A percentile compares a stretch with the other conserved stretches of the same genome.
Evolutionary conservation across 2,329 filamentous ascomycete genomes (phyloP).

Genomic region (Calonectria pauciramosa): DNA sequence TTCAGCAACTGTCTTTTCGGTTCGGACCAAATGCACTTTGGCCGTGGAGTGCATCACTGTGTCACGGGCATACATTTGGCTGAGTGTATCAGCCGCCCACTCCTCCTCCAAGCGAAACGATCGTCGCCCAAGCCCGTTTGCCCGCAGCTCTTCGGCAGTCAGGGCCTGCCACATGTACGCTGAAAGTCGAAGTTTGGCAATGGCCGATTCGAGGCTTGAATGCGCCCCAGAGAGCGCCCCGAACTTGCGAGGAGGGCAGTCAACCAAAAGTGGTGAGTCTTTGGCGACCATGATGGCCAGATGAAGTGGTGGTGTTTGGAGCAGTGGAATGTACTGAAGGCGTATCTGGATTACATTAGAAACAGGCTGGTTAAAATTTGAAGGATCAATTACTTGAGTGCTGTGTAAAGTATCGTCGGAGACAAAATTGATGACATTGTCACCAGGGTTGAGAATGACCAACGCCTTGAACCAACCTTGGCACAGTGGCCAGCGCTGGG

Average conservation of each 20-base stretch:
- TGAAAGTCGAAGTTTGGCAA: conserved; percentile 79
- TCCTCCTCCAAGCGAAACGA: conserved; percentile 82
- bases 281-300: conserved; percentile 78
- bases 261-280: conserved; percentile 77
- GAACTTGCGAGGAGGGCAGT: conserved; percentile 73
- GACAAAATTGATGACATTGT: conserved; percentile 19
- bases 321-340: conserved; percentile 66
- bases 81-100: conserved; percentile 77
- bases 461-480: conserved; percentile 35
- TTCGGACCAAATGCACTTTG: conserved; percentile 78
- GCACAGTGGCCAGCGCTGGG: conserved; percentile 33
- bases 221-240: conserved; percentile 65
- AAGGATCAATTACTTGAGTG: background rate
- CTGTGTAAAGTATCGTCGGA: background rate
- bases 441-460: conserved; percentile 27
- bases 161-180: conserved; percentile 85
- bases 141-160: conserved; percentile 81
- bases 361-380: background rate
- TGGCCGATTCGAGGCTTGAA: conserved; percentile 70
- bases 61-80: conserved; percentile 39
- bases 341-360: background rate
- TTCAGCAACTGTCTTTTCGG: conserved; percentile 75
- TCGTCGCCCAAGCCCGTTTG: conserved; percentile 76
- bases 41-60: conserved; percentile 19
- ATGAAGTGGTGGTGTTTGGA: conserved; percentile 74